Percentiles rank a stretch among this genome's conserved stretches.
phyloP scores from a whole-genome alignment of 2,329 filamentous ascomycete species.

The Fusarium nanum region DNA sequence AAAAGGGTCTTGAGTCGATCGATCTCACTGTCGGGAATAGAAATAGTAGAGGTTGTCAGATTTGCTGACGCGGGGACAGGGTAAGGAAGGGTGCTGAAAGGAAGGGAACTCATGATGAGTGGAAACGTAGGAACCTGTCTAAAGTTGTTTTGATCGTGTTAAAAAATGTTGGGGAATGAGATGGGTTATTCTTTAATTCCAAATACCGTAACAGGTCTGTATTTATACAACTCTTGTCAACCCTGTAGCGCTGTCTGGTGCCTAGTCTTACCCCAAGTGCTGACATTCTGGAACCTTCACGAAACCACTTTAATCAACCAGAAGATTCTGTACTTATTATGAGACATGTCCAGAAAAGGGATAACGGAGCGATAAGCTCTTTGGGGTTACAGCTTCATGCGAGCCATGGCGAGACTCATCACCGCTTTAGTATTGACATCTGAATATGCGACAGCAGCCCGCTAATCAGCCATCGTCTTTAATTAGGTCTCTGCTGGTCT shows the following conservation, averaged over 20 bases:
- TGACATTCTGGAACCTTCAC: background rate
- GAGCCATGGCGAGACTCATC: too few species aligned
- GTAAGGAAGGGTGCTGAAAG: slow-evolving; percentile 2
- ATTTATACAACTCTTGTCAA: background rate
- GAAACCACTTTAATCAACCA: background rate
- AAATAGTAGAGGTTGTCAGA: slow-evolving; percentile 22
- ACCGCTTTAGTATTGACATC: too few species aligned
- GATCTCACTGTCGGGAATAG: background rate
- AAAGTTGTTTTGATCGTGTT: too few species aligned
- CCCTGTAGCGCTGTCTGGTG: background rate
- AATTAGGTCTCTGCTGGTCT: background rate
- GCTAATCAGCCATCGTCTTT: too few species aligned
- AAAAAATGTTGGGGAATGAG: accelerated
- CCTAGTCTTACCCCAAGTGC: background rate
- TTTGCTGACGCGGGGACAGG: slow-evolving; percentile 14
- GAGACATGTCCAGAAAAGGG: background rate
- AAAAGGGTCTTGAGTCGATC: slow-evolving; percentile 10
- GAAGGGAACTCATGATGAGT: background rate
- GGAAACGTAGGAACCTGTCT: too few species aligned
- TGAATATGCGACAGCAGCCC: too few species aligned
- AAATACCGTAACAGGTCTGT: background rate
- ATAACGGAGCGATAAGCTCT: background rate
- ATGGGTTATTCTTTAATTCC: background rate
- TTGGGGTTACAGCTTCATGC: background rate
- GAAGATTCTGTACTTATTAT: background rate